These are phyloP conservation scores for Emericellopsis terricola DNA, from an alignment of 495 filamentous ascomycete species.

Conservation along the genomic window DNA sequence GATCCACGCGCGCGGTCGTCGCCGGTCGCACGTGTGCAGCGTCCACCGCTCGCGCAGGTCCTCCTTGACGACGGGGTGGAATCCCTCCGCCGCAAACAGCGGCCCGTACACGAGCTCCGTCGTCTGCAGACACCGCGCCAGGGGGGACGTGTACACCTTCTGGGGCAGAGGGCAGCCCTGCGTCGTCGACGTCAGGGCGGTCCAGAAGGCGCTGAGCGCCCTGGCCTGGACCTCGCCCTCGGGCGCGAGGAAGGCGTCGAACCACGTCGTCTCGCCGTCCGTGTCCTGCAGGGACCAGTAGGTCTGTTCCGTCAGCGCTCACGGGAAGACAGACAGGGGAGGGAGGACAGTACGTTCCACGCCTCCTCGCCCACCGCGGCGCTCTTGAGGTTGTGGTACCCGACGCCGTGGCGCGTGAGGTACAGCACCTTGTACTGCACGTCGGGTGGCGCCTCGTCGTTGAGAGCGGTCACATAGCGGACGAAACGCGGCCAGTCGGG, in stretches of 20 bases:
- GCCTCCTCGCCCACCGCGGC: constrained; percentile 11
- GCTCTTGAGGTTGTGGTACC: constrained; percentile 18
- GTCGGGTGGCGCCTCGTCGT: constrained; percentile 3
- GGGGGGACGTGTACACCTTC: constrained; percentile 48
- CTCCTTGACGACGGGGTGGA: constrained; percentile 49
- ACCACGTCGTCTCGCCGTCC: constrained; percentile 47
- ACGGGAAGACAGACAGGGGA: neutral
- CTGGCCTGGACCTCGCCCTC: constrained; percentile 43
- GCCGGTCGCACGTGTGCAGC: constrained; percentile 63
- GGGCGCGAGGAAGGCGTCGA: constrained; percentile 46
- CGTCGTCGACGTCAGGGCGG: constrained; percentile 25
- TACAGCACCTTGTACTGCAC: constrained; percentile 15
- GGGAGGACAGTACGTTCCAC: constrained; percentile 14
- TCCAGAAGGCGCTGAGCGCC: constrained; percentile 46
- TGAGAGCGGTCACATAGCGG: constrained; percentile 10
- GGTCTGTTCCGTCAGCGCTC: constrained; percentile 5
- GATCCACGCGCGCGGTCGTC: constrained; percentile 40
- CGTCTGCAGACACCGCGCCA: constrained; percentile 48
- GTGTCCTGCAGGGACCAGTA: constrained; percentile 56
- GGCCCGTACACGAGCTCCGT: constrained; percentile 39
- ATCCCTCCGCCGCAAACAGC: constrained; percentile 22
- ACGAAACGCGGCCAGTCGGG: constrained; percentile 15
- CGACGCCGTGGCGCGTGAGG: constrained; percentile 15
- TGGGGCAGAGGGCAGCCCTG: constrained; percentile 46
- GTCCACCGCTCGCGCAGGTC: constrained; percentile 51